phyloP scores from a whole-genome alignment of 2,329 filamentous ascomycete species.

The Paecilomyces formosus region DNA sequence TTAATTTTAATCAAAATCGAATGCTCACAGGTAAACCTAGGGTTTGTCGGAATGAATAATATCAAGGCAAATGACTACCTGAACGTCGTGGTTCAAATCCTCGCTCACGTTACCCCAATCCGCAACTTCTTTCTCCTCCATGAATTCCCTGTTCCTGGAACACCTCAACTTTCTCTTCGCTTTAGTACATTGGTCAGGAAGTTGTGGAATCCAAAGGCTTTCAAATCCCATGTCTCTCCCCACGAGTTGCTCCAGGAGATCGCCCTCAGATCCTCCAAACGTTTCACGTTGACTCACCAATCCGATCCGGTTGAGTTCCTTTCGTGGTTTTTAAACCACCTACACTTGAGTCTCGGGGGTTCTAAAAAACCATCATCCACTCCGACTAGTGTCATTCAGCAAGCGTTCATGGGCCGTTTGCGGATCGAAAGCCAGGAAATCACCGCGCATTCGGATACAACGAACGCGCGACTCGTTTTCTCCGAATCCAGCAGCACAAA shows the following conservation, averaged over 20 bases:
- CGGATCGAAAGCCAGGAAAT: slow-evolving; percentile 92
- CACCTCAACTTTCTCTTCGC: slow-evolving; percentile 75
- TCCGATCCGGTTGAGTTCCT: slow-evolving; percentile 95
- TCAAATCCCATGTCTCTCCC: slow-evolving; percentile 93
- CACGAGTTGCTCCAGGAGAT: slow-evolving; percentile 97
- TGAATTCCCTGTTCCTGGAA: slow-evolving; percentile 56
- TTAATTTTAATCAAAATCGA: not conserved
- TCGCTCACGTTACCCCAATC: slow-evolving; percentile 82
- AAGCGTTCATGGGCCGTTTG: slow-evolving; percentile 85
- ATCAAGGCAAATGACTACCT: slow-evolving; percentile 99
- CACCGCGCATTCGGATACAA: slow-evolving; percentile 74
- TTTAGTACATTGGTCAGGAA: slow-evolving; percentile 89
- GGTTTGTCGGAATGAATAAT: slow-evolving; percentile 98
- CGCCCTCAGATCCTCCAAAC: slow-evolving; percentile 80
- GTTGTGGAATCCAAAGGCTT: slow-evolving; percentile 95
- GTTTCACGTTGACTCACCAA: slow-evolving; percentile 82
- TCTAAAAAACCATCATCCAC: slow-evolving; percentile 71
- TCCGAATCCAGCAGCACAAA: slow-evolving; percentile 81
- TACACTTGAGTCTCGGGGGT: slow-evolving; percentile 85
- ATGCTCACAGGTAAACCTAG: slow-evolving; percentile 16
- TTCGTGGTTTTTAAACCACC: slow-evolving; percentile 94
- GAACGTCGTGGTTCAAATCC: slow-evolving; percentile 86
- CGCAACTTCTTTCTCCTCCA: slow-evolving; percentile 90
- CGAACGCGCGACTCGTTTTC: slow-evolving; percentile 80
- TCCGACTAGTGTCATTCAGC: slow-evolving; percentile 69